phyloP scores from a whole-genome alignment of 306 rosid species.

The Glycine latifolia region DNA sequence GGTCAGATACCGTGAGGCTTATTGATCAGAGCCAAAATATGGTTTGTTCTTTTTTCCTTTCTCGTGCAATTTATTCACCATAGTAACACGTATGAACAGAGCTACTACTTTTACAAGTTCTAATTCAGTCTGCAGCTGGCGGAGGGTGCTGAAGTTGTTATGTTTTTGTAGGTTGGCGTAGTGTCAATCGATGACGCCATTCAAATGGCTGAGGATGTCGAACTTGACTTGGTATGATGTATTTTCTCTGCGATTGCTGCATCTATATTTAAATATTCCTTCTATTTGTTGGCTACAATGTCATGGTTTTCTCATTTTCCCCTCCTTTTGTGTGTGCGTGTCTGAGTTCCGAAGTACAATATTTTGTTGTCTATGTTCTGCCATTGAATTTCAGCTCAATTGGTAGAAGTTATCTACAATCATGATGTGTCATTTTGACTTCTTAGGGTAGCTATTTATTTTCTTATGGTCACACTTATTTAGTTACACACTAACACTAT shows the following conservation, averaged over 20 bases:
- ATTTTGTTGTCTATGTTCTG: no score
- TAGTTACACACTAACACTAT: neutral
- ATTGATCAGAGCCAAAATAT: slow-evolving; percentile 87
- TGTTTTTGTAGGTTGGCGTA: slow-evolving; percentile 74
- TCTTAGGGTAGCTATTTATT: slow-evolving; percentile 1
- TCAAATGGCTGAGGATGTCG: slow-evolving; percentile 78
- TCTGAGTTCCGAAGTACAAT: neutral
- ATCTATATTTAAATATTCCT: neutral
- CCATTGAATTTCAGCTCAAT: slow-evolving; percentile 2
- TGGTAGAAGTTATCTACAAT: neutral
- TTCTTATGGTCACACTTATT: neutral
- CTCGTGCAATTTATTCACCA: neutral
- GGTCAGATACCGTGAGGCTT: slow-evolving; percentile 89
- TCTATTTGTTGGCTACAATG: neutral
- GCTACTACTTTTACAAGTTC: neutral
- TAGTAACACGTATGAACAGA: neutral
- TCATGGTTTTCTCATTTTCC: neutral
- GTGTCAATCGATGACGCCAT: slow-evolving; percentile 75
- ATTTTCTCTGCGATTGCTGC: neutral
- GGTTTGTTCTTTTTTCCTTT: slow-evolving; percentile 61
- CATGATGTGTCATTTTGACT: slow-evolving; percentile 9
- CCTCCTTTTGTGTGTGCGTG: no score
- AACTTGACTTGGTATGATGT: slow-evolving; percentile 77
- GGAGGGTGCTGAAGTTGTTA: slow-evolving; percentile 37
- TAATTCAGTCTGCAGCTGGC: neutral